Evolutionary conservation across 2,329 filamentous ascomycete genomes (phyloP).

Genomic region (Fusarium chlamydosporum): DNA sequence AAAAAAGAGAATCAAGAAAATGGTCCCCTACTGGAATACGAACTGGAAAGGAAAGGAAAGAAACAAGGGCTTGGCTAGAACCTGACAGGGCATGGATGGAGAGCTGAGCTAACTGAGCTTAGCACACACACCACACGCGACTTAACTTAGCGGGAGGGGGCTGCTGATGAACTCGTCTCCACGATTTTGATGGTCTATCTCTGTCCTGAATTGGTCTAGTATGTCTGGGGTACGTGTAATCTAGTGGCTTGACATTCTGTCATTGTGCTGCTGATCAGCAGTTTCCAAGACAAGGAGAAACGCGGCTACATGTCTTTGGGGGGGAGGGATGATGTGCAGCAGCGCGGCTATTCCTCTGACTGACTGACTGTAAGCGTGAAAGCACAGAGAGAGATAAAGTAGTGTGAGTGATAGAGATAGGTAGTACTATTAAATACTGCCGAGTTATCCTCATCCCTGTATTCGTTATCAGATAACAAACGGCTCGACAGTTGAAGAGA

Average conservation of each 20-base stretch:
- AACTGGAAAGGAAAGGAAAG: not conserved
- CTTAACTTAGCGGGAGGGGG: slow-evolving; percentile 5
- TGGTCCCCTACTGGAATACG: slow-evolving; percentile 16
- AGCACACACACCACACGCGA: too few species aligned
- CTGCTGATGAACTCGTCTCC: slow-evolving; percentile 25
- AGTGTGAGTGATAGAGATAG: not conserved
- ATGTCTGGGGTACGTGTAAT: slow-evolving; percentile 32
- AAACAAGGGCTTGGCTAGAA: too few species aligned
- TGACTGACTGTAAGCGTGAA: not conserved
- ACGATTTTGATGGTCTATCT: slow-evolving; percentile 39
- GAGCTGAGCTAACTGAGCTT: too few species aligned
- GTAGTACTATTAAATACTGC: slow-evolving; percentile 3
- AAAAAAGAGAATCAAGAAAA: slow-evolving; percentile 27
- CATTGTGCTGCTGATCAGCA: slow-evolving; percentile 25
- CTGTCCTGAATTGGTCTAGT: slow-evolving; percentile 37
- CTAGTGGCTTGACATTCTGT: slow-evolving; percentile 32
- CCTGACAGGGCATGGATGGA: too few species aligned
- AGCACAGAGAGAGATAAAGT: not conserved
- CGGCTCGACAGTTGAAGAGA: not conserved
- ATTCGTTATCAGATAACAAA: slow-evolving; percentile 9
- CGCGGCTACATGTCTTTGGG: slow-evolving; percentile 17
- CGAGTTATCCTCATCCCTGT: not conserved
- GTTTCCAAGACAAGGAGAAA: not conserved
- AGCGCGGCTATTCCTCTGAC: slow-evolving; percentile 26
- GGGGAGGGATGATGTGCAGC: not conserved